Base-by-base conservation (phyloP, 2,329 filamentous ascomycete species). In the Fusarium buharicum region DNA sequence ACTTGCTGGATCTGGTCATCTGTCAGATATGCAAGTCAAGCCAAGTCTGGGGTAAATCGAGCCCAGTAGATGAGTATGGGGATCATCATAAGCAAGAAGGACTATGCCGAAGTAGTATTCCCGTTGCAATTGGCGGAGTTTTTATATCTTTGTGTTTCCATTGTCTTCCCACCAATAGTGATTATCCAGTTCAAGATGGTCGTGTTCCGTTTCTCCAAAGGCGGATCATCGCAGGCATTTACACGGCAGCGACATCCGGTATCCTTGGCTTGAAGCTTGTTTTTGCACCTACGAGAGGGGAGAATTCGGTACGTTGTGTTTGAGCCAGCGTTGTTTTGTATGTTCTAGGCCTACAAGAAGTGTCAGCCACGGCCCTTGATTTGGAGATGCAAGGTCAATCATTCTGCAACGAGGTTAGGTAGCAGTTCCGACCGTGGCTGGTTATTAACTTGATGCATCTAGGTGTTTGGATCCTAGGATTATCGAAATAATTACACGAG, bases 21-120 rank as follows among this genome's bases (percentile, higher is more conserved):
- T 55, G 24, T 38, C 37, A 40, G 37, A 58, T 46, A 47, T 51
- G 36, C 27, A 33, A 6, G 43, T 34, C 18, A 36, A 18, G 40
- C 33, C n/a, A 45, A 64, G 37, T 53, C 50, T 49, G 61, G 61
- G 61, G 61, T 64, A 64, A 48, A 22, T n/a, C 48, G 38, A 40
- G 43, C 28, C 18, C 24, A 20, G 30, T 10, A 53, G 30, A 46
- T 39, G 28, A 33, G 31, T 18, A 59, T 28, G 50, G 40, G 41
- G 31, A 31, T 36, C 24, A 18, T 6, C 16, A 16, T 17, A 4
- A 43, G 43, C 31, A 28, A 39, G 37, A 12, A 18, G 34, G 38
- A 2, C 12, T 39, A 30, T n/a, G 37, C 7, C 5, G 5, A 12
- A 33, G 46, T 1, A 14, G 18, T 16, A 12, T 11, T 12, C n/a